Base-by-base conservation (phyloP, 78 protist species). In the Dictyostelium brefeldianum region DNA sequence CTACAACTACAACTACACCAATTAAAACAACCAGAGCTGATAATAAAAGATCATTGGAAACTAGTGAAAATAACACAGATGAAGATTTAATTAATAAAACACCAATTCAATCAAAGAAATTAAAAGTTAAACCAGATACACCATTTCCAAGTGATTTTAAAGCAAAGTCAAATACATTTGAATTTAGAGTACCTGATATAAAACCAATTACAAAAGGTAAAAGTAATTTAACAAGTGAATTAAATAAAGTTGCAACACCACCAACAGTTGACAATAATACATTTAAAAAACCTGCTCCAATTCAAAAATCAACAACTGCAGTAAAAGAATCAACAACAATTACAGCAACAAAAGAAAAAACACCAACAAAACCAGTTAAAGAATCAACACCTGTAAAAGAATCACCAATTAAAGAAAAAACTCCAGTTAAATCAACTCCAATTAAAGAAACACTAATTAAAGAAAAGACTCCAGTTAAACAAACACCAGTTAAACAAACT, bases 131-230 rank as follows among this genome's bases (percentile, higher is more conserved):
- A 77, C 56, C 43, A 77, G 67, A 46, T 50, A 51, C 65, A 77
- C 67, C 65, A 18, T 46, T 50, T 5, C 67, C 65, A 77, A 29
- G 53, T 27, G 56, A 77, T 14, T 41, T 27, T 1, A 77, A 46
- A 51, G 11, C 78, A 70, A 27, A 70, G 36, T 41, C 78, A 70
- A 27, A 27, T 18, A 29, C 78, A 70, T 31, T 70, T 70, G 78
- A 70, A 41, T 70, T 70, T 70, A 70, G 78, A 70, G 78, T 70
- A 70, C 78, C 78, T 15, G 78, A 70, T 36, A 17, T 70, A 14
- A 27, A 27, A 62, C 70, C 70, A 70, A 18, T 54, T 12, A 70
- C 78, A 3, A 62, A 62, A 62, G 27, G 43, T 25, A 25, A 29
- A 62, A 62, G 70, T 70, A 70, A 70, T 41, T 70, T 70, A 70